Evolutionary conservation across 2,329 filamentous ascomycete species (phyloP).

Genomic region (Trichocomaceae sp.): DNA sequence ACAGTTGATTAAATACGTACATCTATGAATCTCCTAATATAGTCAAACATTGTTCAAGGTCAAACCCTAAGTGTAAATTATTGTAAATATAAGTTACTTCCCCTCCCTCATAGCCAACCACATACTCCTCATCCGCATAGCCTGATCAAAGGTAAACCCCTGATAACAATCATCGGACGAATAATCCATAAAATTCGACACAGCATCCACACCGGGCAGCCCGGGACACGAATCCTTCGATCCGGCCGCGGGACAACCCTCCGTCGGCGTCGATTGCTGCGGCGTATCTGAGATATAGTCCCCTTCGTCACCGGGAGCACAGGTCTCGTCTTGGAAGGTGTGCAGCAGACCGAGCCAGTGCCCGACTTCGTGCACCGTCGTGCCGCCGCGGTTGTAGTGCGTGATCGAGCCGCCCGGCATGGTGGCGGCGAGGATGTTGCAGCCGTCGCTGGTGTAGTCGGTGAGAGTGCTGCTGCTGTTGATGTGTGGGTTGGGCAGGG

Average conservation of each 20-base stretch:
- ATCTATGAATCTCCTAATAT: neutral
- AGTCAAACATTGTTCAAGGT: no score
- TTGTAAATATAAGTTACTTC: slow-evolving; percentile 18
- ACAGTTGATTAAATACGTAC: slow-evolving; percentile 1
- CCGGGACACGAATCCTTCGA: slow-evolving; percentile 47
- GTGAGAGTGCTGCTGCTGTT: slow-evolving; percentile 30
- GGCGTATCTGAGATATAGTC: slow-evolving; percentile 43
- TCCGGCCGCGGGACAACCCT: slow-evolving; percentile 43
- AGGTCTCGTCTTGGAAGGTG: slow-evolving; percentile 38
- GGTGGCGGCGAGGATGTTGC: slow-evolving; percentile 51
- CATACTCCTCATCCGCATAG: slow-evolving; percentile 46
- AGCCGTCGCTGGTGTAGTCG: slow-evolving; percentile 48
- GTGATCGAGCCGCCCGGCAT: slow-evolving; percentile 47
- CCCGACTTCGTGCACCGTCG: slow-evolving; percentile 42
- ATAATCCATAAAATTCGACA: slow-evolving; percentile 58
- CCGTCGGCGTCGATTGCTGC: slow-evolving; percentile 50
- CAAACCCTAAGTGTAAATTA: no score
- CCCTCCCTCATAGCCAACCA: slow-evolving; percentile 40
- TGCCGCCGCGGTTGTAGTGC: slow-evolving; percentile 46
- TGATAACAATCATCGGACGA: slow-evolving; percentile 50
- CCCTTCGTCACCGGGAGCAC: slow-evolving; percentile 28
- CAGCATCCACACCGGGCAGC: slow-evolving; percentile 42
- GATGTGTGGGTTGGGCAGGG: slow-evolving; percentile 39
- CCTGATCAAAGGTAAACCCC: slow-evolving; percentile 46
- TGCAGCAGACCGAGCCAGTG: slow-evolving; percentile 44